Percentiles rank a stretch among this genome's conserved stretches.
Evolutionary conservation across 2,329 filamentous ascomycete species (phyloP).

Genomic region (Raffaelea ambrosiae): DNA sequence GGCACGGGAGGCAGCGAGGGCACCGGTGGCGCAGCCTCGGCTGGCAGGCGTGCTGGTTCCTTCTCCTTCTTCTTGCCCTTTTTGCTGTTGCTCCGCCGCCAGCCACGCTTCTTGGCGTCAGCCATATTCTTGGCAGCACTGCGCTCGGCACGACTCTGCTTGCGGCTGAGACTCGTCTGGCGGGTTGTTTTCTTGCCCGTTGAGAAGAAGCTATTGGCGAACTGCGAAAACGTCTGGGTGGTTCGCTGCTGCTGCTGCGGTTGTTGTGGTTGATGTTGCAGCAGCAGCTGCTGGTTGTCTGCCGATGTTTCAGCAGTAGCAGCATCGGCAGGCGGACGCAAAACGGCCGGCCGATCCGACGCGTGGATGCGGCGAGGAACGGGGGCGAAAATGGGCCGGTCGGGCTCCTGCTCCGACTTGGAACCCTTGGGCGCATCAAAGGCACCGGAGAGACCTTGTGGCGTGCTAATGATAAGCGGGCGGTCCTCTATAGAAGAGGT

Average conservation of each 20-base stretch:
- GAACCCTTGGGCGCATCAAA: slow-evolving; percentile 35
- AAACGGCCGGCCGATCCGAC: slow-evolving; percentile 22
- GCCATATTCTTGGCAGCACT: slow-evolving; percentile 55
- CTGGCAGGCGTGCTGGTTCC: slow-evolving; percentile 13
- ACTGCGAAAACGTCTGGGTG: slow-evolving; percentile 19
- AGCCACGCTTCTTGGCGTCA: slow-evolving; percentile 50
- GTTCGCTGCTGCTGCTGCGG: not conserved
- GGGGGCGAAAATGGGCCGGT: slow-evolving; percentile 37
- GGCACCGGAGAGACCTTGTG: slow-evolving; percentile 43
- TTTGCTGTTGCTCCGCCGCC: slow-evolving; percentile 31
- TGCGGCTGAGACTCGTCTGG: slow-evolving; percentile 34
- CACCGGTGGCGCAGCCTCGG: not conserved
- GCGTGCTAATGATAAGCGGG: slow-evolving; percentile 54
- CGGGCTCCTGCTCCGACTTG: slow-evolving; percentile 29
- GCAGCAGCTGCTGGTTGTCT: not conserved
- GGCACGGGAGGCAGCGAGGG: not conserved
- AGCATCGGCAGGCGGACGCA: slow-evolving; percentile 31
- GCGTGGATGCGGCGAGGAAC: slow-evolving; percentile 41
- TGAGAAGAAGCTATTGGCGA: slow-evolving; percentile 9
- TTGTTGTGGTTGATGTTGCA: not conserved
- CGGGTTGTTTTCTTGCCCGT: slow-evolving; percentile 23
- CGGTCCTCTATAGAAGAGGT: slow-evolving; percentile 31
- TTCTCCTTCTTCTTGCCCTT: slow-evolving; percentile 27
- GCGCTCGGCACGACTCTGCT: slow-evolving; percentile 47
- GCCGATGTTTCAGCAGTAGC: slow-evolving; percentile 20